Evolutionary conservation across 1,284 basidiomycete species (phyloP).

Genomic region (Malassezia yamatoensis): DNA sequence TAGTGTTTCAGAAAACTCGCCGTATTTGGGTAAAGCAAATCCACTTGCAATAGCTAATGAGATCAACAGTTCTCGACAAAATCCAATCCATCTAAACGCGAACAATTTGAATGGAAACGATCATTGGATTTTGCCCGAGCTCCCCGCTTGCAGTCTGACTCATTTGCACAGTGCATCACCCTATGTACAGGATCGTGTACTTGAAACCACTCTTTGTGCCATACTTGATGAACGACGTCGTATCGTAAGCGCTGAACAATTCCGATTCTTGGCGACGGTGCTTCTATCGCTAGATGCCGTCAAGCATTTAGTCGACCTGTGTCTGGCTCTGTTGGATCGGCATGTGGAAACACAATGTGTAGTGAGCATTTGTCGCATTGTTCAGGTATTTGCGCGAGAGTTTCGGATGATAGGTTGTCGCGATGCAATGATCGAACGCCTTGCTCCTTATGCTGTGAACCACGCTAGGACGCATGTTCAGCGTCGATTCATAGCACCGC

Average conservation of each 20-base stretch:
- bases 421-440: background rate
- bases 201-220: background rate
- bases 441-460: slow-evolving; percentile 11
- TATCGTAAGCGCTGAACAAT: slow-evolving; percentile 1
- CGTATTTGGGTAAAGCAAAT: background rate
- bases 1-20: background rate
- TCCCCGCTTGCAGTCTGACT: slow-evolving; percentile 5
- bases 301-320: background rate
- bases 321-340: slow-evolving; percentile 14
- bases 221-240: background rate
- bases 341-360: slow-evolving; percentile 11
- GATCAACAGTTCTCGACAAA: too few species aligned
- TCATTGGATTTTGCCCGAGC: background rate
- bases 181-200: slow-evolving; percentile 23
- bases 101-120: background rate
- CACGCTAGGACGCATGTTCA: slow-evolving; percentile 1
- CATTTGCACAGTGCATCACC: slow-evolving; percentile 34
- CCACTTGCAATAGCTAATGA: background rate
- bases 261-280: slow-evolving; percentile 1
- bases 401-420: slow-evolving; percentile 1
- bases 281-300: slow-evolving; percentile 7
- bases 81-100: background rate
- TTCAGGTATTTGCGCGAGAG: slow-evolving; percentile 6
- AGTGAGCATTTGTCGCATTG: slow-evolving; percentile 9
- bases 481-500: slow-evolving; percentile 4